Conservation (phyloP, 1,284 basidiomycete species). For the Puccinia triticina region DNA sequence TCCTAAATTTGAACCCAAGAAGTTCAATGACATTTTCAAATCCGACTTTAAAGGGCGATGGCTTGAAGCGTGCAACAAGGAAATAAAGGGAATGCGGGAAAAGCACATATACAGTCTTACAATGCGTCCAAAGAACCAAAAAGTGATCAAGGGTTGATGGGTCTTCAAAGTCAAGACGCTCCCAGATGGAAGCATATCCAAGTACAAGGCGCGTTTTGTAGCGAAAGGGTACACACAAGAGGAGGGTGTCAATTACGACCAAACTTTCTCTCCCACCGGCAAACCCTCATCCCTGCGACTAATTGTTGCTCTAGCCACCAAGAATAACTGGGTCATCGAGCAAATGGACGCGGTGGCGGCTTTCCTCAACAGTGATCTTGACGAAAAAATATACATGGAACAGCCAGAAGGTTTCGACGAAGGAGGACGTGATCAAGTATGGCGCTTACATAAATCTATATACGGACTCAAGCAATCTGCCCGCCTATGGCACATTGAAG, state of each 20-base stretch:
- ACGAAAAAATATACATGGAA: constrained; percentile 29
- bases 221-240: constrained; percentile 52
- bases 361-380: no score
- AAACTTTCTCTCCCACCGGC: constrained; percentile 45
- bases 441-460: constrained; percentile 9
- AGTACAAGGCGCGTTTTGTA: constrained; percentile 51
- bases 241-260: constrained; percentile 38
- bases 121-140: background rate
- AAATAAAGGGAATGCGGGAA: background rate
- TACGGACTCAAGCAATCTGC: constrained; percentile 18
- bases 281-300: constrained; percentile 33
- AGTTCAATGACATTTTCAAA: background rate
- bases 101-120: background rate
- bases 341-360: constrained; percentile 52
- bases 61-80: background rate
- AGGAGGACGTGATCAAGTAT: background rate
- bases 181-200: constrained; percentile 18
- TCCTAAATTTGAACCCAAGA: background rate
- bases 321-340: constrained; percentile 28
- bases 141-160: constrained; percentile 29
- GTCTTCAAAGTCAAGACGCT: constrained; percentile 49
- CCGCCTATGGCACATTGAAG: background rate
- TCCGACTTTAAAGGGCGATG: background rate
- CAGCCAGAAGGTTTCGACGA: constrained; percentile 25
- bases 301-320: constrained; percentile 49